These are phyloP conservation scores for Ogataea trehalophila DNA, from an alignment of 805 yeast species.

Conservation along the genomic window DNA sequence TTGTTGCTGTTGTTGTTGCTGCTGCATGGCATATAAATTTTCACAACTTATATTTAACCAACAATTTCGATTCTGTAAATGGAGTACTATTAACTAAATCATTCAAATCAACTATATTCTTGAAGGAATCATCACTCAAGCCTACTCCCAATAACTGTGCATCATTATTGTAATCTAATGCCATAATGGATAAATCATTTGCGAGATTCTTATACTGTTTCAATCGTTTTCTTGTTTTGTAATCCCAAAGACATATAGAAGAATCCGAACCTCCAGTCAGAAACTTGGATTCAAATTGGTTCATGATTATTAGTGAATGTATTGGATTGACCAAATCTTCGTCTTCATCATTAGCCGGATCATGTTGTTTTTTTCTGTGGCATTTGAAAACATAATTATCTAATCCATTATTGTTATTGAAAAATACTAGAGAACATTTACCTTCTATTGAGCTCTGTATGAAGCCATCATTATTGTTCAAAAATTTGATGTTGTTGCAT, in stretches of 20 bases:
- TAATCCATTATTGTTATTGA: constrained; percentile 25
- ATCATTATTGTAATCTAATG: constrained; percentile 11
- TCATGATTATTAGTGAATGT: constrained; percentile 15
- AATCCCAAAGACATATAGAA: constrained; percentile 30
- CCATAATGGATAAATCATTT: constrained; percentile 11
- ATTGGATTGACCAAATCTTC: constrained; percentile 24
- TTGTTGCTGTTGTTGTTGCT: too few species aligned
- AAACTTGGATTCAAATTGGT: constrained; percentile 10
- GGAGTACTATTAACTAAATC: constrained; percentile 18
- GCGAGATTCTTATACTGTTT: constrained; percentile 23
- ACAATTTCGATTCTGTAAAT: constrained; percentile 12
- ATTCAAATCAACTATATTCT: constrained; percentile 22
- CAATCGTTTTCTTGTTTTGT: constrained; percentile 23
- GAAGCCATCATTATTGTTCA: constrained; percentile 54
- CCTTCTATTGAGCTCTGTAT: constrained; percentile 75
- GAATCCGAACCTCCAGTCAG: constrained; percentile 29
- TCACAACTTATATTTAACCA: constrained; percentile 2
- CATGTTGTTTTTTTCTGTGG: constrained; percentile 44
- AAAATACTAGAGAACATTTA: constrained; percentile 69
- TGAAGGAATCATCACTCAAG: constrained; percentile 40
- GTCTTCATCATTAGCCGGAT: constrained; percentile 7
- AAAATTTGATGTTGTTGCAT: constrained; percentile 50
- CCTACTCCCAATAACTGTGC: constrained; percentile 31
- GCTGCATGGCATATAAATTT: too few species aligned
- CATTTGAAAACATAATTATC: constrained; percentile 74